Evolutionary conservation across 1,139 yeast species (phyloP), one percentile per base, ranked within the genome.

Genomic region (Hansenula sp.): DNA sequence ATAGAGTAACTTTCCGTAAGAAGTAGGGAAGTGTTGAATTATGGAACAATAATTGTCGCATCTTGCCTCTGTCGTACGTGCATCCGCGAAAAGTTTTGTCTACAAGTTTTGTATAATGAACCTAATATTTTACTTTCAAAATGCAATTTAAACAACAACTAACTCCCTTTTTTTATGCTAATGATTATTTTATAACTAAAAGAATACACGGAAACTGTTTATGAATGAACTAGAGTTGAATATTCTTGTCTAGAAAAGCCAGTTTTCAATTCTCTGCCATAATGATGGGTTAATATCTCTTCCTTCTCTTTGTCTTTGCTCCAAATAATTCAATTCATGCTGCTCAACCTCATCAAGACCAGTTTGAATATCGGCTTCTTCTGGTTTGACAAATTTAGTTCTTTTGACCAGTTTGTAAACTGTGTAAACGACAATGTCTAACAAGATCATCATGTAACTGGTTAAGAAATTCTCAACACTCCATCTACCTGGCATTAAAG

Each of bases 311-410:
- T 72, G 61, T 9, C 35, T 33, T 27, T 50, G 49, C 34, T 50
- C 54, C 36, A 67, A 59, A 41, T 55, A 49, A 8, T 49, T 34
- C 31, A 47, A 35, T 56, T 79, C 84, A 57, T 80, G 84, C 34
- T 65, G 65, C 47, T 77, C 84, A 40, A 82, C 70, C 53, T 79
- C 86, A 27, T 65, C 72, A 33, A 80, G 58, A 2, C 84, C 86
- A 1, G 76, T 64, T 7, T 56, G 47, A 40, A 82, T 65, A 57
- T 82, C 86, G 17, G 81, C 77, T 21, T 76, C 78, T 19, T 54
- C 54, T 2, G 84, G 73, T 36, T 67, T 65, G 33, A 62, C 66
- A 65, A 79, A 68, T 52, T 72, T 74, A 27, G 86, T 76, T 43
- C 76, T 67, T 58, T 70, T 72, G 21, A 81, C 38, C 9, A 74